Evolutionary conservation across 257 asterid species (phyloP).

Genomic region (Solanum sejunctum): DNA sequence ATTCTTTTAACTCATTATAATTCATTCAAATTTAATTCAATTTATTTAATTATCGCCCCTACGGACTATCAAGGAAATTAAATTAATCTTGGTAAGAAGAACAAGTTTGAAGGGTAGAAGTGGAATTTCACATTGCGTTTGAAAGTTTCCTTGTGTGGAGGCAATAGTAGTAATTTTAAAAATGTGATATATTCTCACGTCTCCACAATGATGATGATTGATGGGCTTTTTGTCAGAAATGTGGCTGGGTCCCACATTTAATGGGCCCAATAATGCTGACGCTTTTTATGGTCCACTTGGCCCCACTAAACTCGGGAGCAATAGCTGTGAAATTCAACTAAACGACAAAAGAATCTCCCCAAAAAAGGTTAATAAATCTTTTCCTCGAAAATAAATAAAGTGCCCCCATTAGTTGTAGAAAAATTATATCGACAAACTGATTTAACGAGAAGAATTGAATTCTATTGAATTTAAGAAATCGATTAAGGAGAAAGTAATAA

Average conservation of each 20-base stretch:
- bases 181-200: neutral
- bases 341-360: neutral
- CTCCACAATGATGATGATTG: neutral
- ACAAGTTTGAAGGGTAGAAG: neutral
- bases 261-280: neutral
- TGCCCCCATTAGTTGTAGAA: no score
- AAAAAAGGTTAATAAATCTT: neutral
- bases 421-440: no score
- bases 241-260: neutral
- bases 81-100: neutral
- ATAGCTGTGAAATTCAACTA: neutral
- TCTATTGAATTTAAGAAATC: no score
- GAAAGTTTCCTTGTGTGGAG: neutral
- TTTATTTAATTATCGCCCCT: no score
- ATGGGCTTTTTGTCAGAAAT: neutral
- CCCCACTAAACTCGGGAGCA: neutral
- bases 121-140: neutral
- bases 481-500: no score
- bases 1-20: no score
- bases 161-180: neutral
- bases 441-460: no score
- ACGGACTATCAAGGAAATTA: no score
- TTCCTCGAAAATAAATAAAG: no score
- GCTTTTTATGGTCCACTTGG: neutral
- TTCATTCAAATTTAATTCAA: no score